Percentiles rank a stretch among this genome's conserved stretches.
Conservation (phyloP, 139 green algal species). For the Chlamydomonas eustigma region DNA sequence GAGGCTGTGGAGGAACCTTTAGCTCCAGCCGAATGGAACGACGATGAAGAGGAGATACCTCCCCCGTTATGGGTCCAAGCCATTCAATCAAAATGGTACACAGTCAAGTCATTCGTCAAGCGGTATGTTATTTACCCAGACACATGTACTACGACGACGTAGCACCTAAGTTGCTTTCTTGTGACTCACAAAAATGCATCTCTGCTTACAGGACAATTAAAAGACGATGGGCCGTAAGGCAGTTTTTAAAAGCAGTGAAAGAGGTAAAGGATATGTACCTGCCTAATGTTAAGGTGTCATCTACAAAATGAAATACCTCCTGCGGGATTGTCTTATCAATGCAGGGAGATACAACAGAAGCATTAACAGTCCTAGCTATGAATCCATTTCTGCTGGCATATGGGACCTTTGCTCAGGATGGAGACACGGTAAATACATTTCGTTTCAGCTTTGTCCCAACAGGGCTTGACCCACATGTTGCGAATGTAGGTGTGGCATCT, state of each 20-base stretch:
- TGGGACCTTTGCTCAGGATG: background rate
- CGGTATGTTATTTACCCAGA: too few relatives aligned
- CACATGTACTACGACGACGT: too few relatives aligned
- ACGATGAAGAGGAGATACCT: background rate
- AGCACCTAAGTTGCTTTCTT: too few relatives aligned
- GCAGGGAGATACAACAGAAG: conserved; percentile 1
- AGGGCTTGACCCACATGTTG: background rate
- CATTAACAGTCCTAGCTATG: background rate
- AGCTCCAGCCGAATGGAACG: background rate
- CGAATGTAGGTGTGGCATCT: conserved; percentile 21
- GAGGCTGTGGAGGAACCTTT: too few relatives aligned
- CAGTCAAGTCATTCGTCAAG: background rate
- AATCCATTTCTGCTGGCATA: conserved; percentile 4
- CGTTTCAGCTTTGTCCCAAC: too few relatives aligned
- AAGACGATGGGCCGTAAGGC: background rate
- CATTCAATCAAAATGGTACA: background rate
- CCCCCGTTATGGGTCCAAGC: background rate
- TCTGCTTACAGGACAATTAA: background rate
- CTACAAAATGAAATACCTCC: too few relatives aligned
- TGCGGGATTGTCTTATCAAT: too few relatives aligned
- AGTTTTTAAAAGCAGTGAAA: background rate
- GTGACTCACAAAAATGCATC: too few relatives aligned
- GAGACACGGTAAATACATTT: conserved; percentile 12
- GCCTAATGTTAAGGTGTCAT: background rate
- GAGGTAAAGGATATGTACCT: background rate